phyloP scores from a whole-genome alignment of 1,284 basidiomycete species.

The Marasmius sp. region DNA sequence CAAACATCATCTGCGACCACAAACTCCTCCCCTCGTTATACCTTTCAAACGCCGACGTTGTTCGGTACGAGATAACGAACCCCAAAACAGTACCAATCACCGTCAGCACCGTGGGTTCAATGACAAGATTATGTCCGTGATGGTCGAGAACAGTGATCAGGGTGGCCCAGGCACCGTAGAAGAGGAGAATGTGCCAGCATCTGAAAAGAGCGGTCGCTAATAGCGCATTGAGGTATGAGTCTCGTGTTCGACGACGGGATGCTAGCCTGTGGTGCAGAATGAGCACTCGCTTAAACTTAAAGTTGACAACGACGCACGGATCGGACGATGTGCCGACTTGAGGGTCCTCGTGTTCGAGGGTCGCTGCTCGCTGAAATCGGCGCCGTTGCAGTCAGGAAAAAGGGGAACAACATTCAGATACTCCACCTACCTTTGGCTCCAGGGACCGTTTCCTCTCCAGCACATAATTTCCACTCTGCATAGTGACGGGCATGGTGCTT shows the following conservation, averaged over 20 bases:
- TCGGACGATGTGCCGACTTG: no score
- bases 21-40: constrained; percentile 71
- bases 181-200: constrained; percentile 67
- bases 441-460: no score
- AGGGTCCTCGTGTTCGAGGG: no score
- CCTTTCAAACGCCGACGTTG: constrained; percentile 74
- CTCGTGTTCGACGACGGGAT: constrained; percentile 35
- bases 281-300: no score
- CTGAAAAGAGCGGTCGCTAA: constrained; percentile 64
- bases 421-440: no score
- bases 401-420: no score
- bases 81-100: constrained; percentile 62
- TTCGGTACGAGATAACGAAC: constrained; percentile 68
- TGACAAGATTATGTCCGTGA: constrained; percentile 40
- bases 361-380: no score
- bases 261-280: constrained; percentile 30
- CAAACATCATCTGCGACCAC: constrained; percentile 70
- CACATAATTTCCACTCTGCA: no score
- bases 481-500: no score
- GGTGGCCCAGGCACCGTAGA: constrained; percentile 61
- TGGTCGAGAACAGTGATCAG: constrained; percentile 51
- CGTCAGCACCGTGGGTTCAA: constrained; percentile 56
- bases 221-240: constrained; percentile 47
- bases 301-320: no score
- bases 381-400: no score